phyloP scores from a whole-genome alignment of 2,329 filamentous ascomycete genomes.

The Nectriaceae sp. region DNA sequence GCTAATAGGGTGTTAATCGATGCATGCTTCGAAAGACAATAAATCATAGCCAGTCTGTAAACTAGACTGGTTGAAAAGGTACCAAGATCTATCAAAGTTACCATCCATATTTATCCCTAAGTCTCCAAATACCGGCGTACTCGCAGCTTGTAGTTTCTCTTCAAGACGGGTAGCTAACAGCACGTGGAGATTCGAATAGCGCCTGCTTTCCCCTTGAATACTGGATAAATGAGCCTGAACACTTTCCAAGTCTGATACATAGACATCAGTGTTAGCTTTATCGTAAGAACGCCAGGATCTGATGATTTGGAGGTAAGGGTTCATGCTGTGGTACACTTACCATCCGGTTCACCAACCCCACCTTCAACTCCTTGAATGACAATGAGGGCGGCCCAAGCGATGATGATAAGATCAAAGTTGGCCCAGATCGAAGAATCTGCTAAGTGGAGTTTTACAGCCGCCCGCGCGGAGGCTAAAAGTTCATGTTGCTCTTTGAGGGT shows the following conservation, averaged over 20 bases:
- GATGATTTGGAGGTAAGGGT: no score
- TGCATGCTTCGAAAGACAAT: constrained; percentile 1
- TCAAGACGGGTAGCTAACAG: background rate
- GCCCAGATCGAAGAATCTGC: constrained; percentile 45
- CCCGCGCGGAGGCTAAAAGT: constrained; percentile 41
- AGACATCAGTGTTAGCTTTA: background rate
- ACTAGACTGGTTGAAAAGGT: constrained; percentile 2
- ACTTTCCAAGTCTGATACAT: background rate
- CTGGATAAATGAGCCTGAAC: background rate
- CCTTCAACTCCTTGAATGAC: constrained; percentile 44
- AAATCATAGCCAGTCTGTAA: constrained; percentile 3
- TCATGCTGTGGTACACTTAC: no score
- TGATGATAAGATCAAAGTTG: constrained; percentile 46
- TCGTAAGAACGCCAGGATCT: no score
- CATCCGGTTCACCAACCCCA: constrained; percentile 40
- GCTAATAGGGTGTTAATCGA: no score
- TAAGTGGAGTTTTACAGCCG: constrained; percentile 41
- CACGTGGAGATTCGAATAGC: background rate
- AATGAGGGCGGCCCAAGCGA: constrained; percentile 47
- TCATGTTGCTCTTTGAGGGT: constrained; percentile 42
- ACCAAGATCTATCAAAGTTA: constrained; percentile 2
- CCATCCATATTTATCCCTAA: background rate
- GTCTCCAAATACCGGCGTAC: constrained; percentile 3
- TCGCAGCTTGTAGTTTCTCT: constrained; percentile 1
- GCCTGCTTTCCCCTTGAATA: background rate